These are phyloP conservation scores for Ophiocordyceps sinensis DNA, from an alignment of 2,329 filamentous ascomycete species.

Conservation along the genomic window DNA sequence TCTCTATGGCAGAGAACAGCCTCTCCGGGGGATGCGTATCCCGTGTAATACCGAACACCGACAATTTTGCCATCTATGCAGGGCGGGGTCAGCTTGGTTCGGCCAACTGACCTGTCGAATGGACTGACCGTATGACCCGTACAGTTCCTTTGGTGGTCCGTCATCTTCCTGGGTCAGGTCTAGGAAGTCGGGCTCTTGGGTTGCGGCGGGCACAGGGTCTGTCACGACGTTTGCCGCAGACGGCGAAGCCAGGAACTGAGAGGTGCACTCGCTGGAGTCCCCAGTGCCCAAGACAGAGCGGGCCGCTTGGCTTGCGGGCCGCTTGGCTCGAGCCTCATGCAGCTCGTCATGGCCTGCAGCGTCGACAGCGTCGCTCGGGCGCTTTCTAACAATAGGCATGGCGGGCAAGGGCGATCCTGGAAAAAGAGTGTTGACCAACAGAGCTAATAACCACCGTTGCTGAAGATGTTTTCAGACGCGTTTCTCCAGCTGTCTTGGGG, in stretches of 20 bases:
- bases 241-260: neutral
- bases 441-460: no score
- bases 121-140: conserved; percentile 26
- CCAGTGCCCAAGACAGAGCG: neutral
- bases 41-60: conserved; percentile 44
- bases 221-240: conserved; percentile 3
- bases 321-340: conserved; percentile 10
- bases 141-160: conserved; percentile 26
- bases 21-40: conserved; percentile 47
- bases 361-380: conserved; percentile 23
- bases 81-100: neutral
- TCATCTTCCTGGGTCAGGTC: conserved; percentile 31
- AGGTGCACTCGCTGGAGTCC: conserved; percentile 5
- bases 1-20: conserved; percentile 49
- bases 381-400: conserved; percentile 15
- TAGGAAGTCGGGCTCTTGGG: conserved; percentile 22
- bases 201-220: conserved; percentile 2
- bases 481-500: no score
- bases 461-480: no score
- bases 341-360: conserved; percentile 22
- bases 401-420: no score
- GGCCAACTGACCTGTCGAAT: neutral
- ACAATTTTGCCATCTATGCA: conserved; percentile 31
- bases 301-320: conserved; percentile 6
- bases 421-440: no score